Evolutionary conservation across 495 filamentous ascomycete species (phyloP).

Genomic region (Neurospora sp.): DNA sequence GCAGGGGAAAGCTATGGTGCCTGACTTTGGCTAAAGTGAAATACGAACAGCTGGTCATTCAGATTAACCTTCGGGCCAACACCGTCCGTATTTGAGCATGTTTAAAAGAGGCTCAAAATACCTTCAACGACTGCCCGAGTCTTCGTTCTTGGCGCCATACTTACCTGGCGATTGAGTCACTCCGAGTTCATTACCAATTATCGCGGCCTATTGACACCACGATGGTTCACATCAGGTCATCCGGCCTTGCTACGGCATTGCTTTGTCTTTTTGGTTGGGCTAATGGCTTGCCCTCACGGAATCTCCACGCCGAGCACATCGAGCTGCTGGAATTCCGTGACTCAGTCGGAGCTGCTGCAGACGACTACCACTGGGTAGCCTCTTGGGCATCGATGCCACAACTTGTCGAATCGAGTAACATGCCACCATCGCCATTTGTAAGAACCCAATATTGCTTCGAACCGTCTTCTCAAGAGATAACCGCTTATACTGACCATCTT

Average conservation of each 20-base stretch:
- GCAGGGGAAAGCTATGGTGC: background rate
- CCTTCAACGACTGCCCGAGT: background rate
- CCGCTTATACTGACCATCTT: background rate
- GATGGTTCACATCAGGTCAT: background rate
- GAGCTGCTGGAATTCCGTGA: background rate
- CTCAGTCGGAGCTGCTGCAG: background rate
- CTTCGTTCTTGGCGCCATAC: background rate
- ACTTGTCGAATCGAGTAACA: slow-evolving; percentile 50
- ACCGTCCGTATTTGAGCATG: slow-evolving; percentile 5
- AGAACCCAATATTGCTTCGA: slow-evolving; percentile 6
- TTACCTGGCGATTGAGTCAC: background rate
- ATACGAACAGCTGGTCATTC: background rate
- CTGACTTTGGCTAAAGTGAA: slow-evolving; percentile 14
- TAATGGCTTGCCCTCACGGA: slow-evolving; percentile 1
- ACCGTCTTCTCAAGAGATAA: too few relatives aligned
- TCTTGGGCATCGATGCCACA: slow-evolving; percentile 62
- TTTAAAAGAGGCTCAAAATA: background rate
- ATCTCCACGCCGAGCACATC: background rate
- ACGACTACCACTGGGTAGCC: slow-evolving; percentile 47
- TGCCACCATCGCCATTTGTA: slow-evolving; percentile 52
- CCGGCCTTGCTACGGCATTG: background rate
- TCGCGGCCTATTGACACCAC: background rate
- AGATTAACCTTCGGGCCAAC: slow-evolving; percentile 13
- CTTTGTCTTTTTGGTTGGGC: background rate
- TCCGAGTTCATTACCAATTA: background rate